Conservation (phyloP, 305 asterid species). For the Fraxinus xanthoxyloides region DNA sequence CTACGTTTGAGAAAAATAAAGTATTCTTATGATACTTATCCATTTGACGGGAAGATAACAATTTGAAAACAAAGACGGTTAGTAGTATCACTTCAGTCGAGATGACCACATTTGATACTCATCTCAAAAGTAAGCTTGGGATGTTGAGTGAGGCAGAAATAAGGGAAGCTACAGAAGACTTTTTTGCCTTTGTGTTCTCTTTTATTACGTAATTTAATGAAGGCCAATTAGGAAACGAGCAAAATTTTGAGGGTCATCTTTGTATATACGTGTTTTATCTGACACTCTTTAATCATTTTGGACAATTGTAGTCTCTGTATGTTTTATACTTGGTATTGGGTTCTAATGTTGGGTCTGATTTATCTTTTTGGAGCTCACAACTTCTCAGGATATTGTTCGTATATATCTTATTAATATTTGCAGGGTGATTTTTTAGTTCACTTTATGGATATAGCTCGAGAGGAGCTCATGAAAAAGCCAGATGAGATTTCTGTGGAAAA, state of each 20-base stretch:
- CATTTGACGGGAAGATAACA: neutral
- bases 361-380: slow-evolving; percentile 12
- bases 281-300: neutral
- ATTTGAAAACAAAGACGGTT: neutral
- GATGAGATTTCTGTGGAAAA: slow-evolving; percentile 91
- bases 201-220: neutral
- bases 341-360: slow-evolving; percentile 9
- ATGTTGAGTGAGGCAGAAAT: neutral
- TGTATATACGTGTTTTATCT: neutral
- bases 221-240: neutral
- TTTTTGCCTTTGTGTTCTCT: neutral
- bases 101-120: neutral
- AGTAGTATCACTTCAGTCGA: neutral
- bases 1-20: neutral
- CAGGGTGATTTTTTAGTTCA: slow-evolving; percentile 99
- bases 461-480: slow-evolving; percentile 86
- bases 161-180: neutral
- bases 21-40: neutral
- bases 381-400: slow-evolving; percentile 17
- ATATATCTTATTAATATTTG: slow-evolving; percentile 30
- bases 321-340: neutral
- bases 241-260: neutral
- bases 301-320: neutral
- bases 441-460: slow-evolving; percentile 96
- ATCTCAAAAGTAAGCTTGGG: neutral